Evolutionary conservation across 2,329 filamentous ascomycete species (phyloP).

Genomic region (Aspergillus alliaceus): DNA sequence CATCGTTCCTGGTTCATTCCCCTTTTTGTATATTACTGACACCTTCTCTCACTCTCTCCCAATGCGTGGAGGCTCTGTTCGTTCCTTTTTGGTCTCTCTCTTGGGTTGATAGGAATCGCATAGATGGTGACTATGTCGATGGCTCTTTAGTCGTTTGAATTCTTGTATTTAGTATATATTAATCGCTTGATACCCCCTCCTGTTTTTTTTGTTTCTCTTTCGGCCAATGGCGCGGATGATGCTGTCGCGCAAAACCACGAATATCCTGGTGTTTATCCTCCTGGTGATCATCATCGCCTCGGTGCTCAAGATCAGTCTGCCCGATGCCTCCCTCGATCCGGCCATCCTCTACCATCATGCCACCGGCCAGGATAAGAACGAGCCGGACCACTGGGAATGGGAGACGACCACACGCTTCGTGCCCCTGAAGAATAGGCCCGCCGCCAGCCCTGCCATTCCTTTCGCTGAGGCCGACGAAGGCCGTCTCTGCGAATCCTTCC

Average conservation of each 20-base stretch:
- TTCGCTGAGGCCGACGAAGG: not conserved
- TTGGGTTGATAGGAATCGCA: not conserved
- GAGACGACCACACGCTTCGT: constrained; percentile 21
- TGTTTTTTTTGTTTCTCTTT: too few relatives aligned
- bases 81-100: not conserved
- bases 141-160: not conserved
- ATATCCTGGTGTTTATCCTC: constrained; percentile 4
- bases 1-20: too few relatives aligned
- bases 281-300: constrained; percentile 5
- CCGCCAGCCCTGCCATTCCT: not conserved
- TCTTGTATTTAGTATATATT: not conserved
- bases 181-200: not conserved
- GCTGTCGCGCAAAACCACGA: constrained; percentile 3
- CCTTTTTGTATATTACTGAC: too few relatives aligned
- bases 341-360: constrained; percentile 6
- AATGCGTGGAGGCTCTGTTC: not conserved
- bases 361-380: not conserved
- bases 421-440: not conserved
- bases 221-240: not conserved
- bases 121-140: not conserved
- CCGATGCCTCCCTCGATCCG: constrained; percentile 1
- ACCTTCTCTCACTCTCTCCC: too few relatives aligned
- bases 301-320: constrained; percentile 6
- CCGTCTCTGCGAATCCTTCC: constrained; percentile 24
- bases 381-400: constrained; percentile 23